Conservation (phyloP, 306 rosid species). For the Vicia faba region DNA sequence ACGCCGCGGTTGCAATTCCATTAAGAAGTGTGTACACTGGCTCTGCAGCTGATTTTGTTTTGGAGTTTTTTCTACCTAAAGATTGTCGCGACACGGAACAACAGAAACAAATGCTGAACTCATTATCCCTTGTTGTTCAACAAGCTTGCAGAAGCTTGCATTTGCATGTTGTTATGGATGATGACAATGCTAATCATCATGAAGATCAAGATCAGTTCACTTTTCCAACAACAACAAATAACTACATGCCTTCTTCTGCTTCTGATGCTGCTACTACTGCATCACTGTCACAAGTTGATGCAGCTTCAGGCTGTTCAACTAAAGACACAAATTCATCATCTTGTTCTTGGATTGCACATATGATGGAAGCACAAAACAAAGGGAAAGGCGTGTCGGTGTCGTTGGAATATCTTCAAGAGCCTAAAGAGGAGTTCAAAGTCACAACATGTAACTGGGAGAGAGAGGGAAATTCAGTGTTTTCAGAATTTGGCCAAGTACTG, state of each 20-base stretch:
- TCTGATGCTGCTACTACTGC: not conserved
- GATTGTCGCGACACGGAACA: conserved; percentile 49
- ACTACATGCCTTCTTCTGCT: conserved; percentile 19
- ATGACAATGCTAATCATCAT: not conserved
- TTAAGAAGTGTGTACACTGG: conserved; percentile 47
- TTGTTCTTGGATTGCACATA: conserved; percentile 55
- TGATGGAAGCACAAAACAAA: conserved; percentile 62
- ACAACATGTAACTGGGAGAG: conserved; percentile 47
- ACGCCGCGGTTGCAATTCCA: conserved; percentile 68
- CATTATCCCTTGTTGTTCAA: conserved; percentile 52
- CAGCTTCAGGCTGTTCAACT: conserved; percentile 8
- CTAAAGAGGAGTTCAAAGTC: conserved; percentile 54
- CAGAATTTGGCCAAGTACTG: conserved; percentile 39
- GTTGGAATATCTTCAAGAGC: conserved; percentile 49
- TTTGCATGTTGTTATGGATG: conserved; percentile 49
- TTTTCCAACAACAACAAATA: conserved; percentile 11
- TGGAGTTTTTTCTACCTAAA: conserved; percentile 64
- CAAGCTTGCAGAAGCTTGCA: conserved; percentile 53
- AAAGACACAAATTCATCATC: conserved; percentile 38
- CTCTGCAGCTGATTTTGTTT: conserved; percentile 51
- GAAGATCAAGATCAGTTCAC: conserved; percentile 6
- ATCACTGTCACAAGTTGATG: conserved; percentile 29
- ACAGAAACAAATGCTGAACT: conserved; percentile 55
- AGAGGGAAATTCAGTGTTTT: conserved; percentile 19
- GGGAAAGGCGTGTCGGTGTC: conserved; percentile 54